Percentiles rank a stretch among this genome's conserved stretches.
Conservation (phyloP, 306 rosid genomes). For the Sophora flavescens region DNA sequence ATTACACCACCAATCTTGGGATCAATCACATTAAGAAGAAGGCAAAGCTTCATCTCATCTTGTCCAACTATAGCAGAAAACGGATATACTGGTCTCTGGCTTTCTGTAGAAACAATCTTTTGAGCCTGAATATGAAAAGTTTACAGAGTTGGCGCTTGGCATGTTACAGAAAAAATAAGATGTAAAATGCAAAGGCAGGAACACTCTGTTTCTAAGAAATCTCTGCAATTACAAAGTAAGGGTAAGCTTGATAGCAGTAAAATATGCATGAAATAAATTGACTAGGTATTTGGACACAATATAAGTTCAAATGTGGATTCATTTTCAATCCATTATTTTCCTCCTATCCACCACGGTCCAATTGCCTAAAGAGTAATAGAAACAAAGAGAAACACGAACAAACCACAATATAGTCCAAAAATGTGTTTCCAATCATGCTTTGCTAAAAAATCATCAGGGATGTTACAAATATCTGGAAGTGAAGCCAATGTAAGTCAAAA, state of each 20-base stretch:
- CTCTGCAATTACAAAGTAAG: neutral
- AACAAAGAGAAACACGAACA: neutral
- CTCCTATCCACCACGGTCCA: slow-evolving; percentile 1
- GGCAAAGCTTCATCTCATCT: slow-evolving; percentile 93
- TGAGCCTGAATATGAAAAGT: slow-evolving; percentile 59
- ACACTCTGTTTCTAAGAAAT: slow-evolving; percentile 12
- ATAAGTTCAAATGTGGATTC: slow-evolving; percentile 15
- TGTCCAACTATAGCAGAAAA: slow-evolving; percentile 91
- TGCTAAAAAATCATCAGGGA: neutral
- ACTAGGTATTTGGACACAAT: neutral
- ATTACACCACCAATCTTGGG: slow-evolving; percentile 95
- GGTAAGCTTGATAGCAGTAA: too few species aligned
- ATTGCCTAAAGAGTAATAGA: neutral
- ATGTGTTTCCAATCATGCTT: neutral
- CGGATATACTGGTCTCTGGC: slow-evolving; percentile 89
- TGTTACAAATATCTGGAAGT: slow-evolving; percentile 31
- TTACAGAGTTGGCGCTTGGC: slow-evolving; percentile 6
- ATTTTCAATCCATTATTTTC: slow-evolving; percentile 4
- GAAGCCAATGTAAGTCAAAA: slow-evolving; percentile 37
- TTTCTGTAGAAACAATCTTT: slow-evolving; percentile 63
- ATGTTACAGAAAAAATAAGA: neutral
- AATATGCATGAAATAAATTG: neutral
- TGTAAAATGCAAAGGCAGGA: neutral
- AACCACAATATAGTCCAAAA: neutral
- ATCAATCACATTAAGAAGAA: slow-evolving; percentile 84